phyloP scores from a whole-genome alignment of 2,329 filamentous ascomycete genomes.

The Zymoseptoria ardabiliae region DNA sequence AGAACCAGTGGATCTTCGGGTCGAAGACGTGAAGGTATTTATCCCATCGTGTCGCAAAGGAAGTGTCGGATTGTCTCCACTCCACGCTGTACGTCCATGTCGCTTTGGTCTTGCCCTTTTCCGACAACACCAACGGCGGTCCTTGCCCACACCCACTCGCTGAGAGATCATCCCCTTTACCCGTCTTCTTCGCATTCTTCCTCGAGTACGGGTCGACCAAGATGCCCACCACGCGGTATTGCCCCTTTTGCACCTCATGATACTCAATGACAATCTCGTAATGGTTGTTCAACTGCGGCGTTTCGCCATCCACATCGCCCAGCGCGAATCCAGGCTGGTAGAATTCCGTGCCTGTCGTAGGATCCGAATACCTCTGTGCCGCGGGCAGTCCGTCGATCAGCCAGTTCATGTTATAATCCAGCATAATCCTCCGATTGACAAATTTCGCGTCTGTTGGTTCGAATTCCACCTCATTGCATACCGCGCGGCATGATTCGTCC shows the following conservation, averaged over 20 bases:
- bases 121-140: constrained; percentile 56
- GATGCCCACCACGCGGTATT: constrained; percentile 86
- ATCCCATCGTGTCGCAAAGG: constrained; percentile 97
- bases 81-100: constrained; percentile 88
- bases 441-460: constrained; percentile 63
- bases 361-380: constrained; percentile 73
- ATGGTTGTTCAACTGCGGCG: constrained; percentile 76
- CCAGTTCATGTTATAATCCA: constrained; percentile 92
- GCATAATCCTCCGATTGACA: constrained; percentile 71
- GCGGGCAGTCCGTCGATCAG: constrained; percentile 89
- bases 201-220: constrained; percentile 75
- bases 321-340: constrained; percentile 89
- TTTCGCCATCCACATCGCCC: constrained; percentile 46
- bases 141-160: constrained; percentile 57
- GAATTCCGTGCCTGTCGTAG: constrained; percentile 67
- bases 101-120: constrained; percentile 51
- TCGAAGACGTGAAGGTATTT: constrained; percentile 97
- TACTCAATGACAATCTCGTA: constrained; percentile 93
- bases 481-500: constrained; percentile 78
- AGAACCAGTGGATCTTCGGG: constrained; percentile 99
- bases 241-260: constrained; percentile 64
- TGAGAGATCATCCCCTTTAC: constrained; percentile 37
- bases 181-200: constrained; percentile 48
- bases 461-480: constrained; percentile 64
- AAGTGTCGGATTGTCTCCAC: constrained; percentile 76